Conservation (phyloP, 1,139 yeast genomes). For the Geotrichum australiense region DNA sequence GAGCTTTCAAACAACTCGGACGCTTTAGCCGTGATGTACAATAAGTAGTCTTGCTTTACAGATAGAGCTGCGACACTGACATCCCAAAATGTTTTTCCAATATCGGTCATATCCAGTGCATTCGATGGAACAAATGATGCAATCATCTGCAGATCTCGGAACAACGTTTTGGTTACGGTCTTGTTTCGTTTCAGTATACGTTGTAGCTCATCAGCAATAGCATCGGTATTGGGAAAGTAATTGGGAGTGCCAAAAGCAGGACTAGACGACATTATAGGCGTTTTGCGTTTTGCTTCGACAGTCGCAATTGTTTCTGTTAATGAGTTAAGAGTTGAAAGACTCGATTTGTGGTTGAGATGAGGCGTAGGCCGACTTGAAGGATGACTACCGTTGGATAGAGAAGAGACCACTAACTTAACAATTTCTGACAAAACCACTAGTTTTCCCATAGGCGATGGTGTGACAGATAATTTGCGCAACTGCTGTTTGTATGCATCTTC, state of each 20-base stretch:
- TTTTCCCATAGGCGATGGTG: conserved; percentile 30
- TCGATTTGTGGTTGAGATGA: conserved; percentile 14
- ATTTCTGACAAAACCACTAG: conserved; percentile 28
- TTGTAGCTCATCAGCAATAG: conserved; percentile 32
- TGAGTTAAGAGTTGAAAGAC: conserved; percentile 22
- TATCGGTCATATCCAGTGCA: conserved; percentile 31
- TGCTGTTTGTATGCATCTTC: conserved; percentile 27
- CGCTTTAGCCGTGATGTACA: conserved; percentile 30
- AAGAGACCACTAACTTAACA: conserved; percentile 28
- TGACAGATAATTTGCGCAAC: conserved; percentile 25
- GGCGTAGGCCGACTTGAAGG: conserved; percentile 6
- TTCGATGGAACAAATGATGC: conserved; percentile 34
- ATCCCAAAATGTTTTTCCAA: conserved; percentile 36
- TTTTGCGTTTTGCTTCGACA: conserved; percentile 24
- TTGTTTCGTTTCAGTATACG: conserved; percentile 25
- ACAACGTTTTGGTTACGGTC: conserved; percentile 31
- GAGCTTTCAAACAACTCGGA: conserved; percentile 31
- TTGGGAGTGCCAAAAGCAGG: background rate
- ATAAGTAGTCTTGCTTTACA: conserved; percentile 31
- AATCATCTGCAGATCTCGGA: conserved; percentile 34
- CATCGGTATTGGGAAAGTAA: conserved; percentile 28
- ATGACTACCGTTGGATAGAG: background rate
- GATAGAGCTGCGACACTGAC: conserved; percentile 35
- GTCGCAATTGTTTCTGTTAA: conserved; percentile 28
- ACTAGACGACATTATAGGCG: conserved; percentile 1